phyloP scores from a whole-genome alignment of 2,329 filamentous ascomycete genomes.

The Aureobasidium vineae region DNA sequence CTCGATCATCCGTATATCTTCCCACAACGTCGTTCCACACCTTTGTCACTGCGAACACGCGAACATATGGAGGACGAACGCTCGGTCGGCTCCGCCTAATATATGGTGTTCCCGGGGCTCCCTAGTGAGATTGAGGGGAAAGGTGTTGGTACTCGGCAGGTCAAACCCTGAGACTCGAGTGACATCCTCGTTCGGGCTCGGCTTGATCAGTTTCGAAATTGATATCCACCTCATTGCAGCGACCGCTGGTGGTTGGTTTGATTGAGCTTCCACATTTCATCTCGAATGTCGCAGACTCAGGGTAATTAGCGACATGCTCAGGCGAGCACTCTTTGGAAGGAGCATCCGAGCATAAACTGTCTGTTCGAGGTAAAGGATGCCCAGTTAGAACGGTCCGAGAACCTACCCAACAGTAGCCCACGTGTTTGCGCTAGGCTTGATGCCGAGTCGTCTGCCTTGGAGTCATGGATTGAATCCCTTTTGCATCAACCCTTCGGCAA shows the following conservation, averaged over 20 bases:
- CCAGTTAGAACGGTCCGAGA: conserved; percentile 14
- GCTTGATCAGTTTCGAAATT: background rate
- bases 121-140: conserved; percentile 23
- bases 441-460: background rate
- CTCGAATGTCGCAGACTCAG: background rate
- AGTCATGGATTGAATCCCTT: background rate
- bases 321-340: no score
- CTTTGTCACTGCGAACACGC: background rate
- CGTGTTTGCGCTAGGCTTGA: conserved; percentile 6
- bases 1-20: background rate
- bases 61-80: conserved; percentile 11
- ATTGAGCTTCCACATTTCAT: background rate
- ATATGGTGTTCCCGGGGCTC: conserved; percentile 7
- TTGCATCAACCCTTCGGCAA: background rate
- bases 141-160: background rate
- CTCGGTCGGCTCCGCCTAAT: conserved; percentile 21
- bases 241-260: background rate
- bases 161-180: background rate
- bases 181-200: conserved; percentile 9
- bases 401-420: background rate
- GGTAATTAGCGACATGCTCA: background rate
- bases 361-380: conserved; percentile 9
- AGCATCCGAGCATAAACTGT: conserved; percentile 5
- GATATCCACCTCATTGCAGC: conserved; percentile 13
- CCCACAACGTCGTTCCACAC: background rate